Conservation (phyloP, 306 rosid species). For the Quercus robur region DNA sequence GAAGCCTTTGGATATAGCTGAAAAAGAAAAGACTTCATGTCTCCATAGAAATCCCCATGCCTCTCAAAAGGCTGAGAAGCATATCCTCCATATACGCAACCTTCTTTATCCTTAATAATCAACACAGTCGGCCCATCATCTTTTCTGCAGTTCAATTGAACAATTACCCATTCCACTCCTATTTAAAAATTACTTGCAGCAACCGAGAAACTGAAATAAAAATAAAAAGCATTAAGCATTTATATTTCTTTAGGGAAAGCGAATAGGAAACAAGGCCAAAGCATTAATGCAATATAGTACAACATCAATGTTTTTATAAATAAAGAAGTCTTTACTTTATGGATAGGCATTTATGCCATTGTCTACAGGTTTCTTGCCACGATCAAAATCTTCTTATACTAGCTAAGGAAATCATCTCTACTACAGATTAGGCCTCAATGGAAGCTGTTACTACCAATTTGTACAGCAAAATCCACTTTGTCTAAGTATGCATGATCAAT, state of each 20-base stretch:
- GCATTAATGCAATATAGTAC: not conserved
- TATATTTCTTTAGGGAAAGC: not conserved
- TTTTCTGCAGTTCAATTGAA: slow-evolving; percentile 57
- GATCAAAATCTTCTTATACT: not conserved
- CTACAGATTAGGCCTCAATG: not conserved
- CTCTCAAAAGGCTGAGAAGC: slow-evolving; percentile 93
- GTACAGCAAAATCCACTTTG: not conserved
- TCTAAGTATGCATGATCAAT: not conserved
- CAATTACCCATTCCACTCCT: slow-evolving; percentile 29
- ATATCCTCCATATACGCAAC: slow-evolving; percentile 82
- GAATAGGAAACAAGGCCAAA: not conserved
- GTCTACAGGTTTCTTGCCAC: not conserved
- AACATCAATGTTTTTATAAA: not conserved
- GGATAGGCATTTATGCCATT: not conserved
- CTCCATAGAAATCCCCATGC: slow-evolving; percentile 89
- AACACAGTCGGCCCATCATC: slow-evolving; percentile 76
- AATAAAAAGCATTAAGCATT: slow-evolving; percentile 19
- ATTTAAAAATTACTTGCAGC: slow-evolving; percentile 17
- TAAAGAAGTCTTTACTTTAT: not conserved
- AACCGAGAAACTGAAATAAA: slow-evolving; percentile 18
- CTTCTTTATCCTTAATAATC: slow-evolving; percentile 76
- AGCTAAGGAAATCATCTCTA: not conserved
- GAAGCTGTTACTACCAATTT: not conserved
- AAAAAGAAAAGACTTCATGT: slow-evolving; percentile 74
- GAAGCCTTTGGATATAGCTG: slow-evolving; percentile 80